Evolutionary conservation across 2,329 filamentous ascomycete species (phyloP).

Genomic region (Sporothrix luriei): DNA sequence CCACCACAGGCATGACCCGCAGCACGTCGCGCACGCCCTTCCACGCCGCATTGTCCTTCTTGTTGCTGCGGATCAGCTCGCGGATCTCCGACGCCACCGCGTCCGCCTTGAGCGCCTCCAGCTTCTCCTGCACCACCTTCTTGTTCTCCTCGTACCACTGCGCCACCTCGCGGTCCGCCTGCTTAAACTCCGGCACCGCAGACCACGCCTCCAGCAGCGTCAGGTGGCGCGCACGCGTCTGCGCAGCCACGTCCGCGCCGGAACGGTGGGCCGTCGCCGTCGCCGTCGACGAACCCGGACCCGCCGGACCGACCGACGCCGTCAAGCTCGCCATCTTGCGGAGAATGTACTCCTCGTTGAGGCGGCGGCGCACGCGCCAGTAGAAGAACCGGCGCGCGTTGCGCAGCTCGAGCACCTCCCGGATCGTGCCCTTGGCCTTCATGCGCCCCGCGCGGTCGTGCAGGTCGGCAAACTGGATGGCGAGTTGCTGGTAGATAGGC

Average conservation of each 20-base stretch:
- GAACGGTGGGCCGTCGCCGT: constrained; percentile 41
- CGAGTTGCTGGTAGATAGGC: constrained; percentile 92
- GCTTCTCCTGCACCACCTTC: constrained; percentile 77
- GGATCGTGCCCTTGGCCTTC: constrained; percentile 95
- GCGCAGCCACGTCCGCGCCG: constrained; percentile 44
- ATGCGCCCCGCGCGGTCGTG: constrained; percentile 97
- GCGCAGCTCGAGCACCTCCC: constrained; percentile 79
- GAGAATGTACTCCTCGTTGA: constrained; percentile 97
- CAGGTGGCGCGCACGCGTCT: constrained; percentile 67
- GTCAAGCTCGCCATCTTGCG: constrained; percentile 71
- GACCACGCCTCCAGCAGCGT: constrained; percentile 82
- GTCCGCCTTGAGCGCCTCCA: constrained; percentile 79
- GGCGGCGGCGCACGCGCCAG: constrained; percentile 94
- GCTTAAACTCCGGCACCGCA: constrained; percentile 72
- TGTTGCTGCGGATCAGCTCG: constrained; percentile 68
- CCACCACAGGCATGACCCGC: constrained; percentile 80
- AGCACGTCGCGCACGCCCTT: constrained; percentile 86
- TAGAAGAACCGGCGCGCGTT: constrained; percentile 97
- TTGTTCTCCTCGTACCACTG: constrained; percentile 97
- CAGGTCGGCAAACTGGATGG: constrained; percentile 94
- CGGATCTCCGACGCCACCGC: constrained; percentile 64
- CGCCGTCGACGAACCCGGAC: constrained; percentile 4
- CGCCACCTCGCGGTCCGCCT: constrained; percentile 79
- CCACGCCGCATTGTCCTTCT: constrained; percentile 72
- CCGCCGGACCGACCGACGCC: no score